These are phyloP conservation scores for Aristolochia californica DNA, from an alignment of 164 flowering plant genomes.

Conservation along the genomic window DNA sequence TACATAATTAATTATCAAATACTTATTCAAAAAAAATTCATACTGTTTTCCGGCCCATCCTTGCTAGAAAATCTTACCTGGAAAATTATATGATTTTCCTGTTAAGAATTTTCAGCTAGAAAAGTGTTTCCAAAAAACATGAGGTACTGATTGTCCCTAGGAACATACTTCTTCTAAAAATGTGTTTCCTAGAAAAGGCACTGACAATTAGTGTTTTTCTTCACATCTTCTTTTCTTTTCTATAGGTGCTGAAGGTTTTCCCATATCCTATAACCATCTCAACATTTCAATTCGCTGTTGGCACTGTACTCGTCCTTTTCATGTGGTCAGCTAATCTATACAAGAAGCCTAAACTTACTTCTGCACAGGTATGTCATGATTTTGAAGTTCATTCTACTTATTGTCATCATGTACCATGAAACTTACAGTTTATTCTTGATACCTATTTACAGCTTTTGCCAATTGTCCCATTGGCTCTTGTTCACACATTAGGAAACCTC, in stretches of 20 bases:
- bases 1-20: too few species aligned
- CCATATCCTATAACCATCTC: conserved; percentile 62
- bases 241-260: conserved; percentile 64
- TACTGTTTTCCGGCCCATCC: too few species aligned
- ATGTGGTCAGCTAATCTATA: conserved; percentile 69
- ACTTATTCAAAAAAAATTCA: too few species aligned
- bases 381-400: not conserved
- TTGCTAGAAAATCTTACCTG: too few species aligned
- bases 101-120: too few species aligned
- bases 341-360: conserved; percentile 47
- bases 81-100: too few species aligned
- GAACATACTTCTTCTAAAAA: too few species aligned
- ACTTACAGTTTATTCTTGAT: not conserved
- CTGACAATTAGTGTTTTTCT: too few species aligned
- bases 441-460: conserved; percentile 48
- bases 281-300: conserved; percentile 50
- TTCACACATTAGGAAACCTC: conserved; percentile 83
- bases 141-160: too few species aligned
- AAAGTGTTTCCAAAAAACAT: too few species aligned
- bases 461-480: conserved; percentile 79
- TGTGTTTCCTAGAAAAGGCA: too few species aligned
- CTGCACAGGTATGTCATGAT: conserved; percentile 44
- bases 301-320: conserved; percentile 39
- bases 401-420: not conserved
- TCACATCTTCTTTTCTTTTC: not conserved